Base-by-base conservation (phyloP, 2,329 filamentous ascomycete genomes). In the Cadophora luteo-olivacea region DNA sequence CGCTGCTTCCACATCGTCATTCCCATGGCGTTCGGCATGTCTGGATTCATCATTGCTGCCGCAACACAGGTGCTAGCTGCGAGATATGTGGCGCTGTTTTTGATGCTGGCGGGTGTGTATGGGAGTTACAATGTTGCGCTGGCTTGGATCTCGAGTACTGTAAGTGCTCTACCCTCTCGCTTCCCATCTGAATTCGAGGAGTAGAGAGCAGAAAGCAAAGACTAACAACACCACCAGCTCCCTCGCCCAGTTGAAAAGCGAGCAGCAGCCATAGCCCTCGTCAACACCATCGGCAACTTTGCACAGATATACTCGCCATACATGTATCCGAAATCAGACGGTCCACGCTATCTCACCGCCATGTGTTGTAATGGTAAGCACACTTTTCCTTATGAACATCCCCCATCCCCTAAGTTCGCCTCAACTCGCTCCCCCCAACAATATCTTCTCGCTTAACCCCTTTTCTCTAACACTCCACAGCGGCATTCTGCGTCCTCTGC, bases 221-320 rank as follows among this genome's bases (percentile, higher is more conserved):
- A n/a, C 8, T 60, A 41, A 60, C n/a, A 24, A 9, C 11, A 29
- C 16, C 48, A 60, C 52, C 5, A 60, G 19, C 58, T 75, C 7
- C 68, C 67, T 3, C 55, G 70, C 22, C 72, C 73, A 11, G 52
- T 70, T 3, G 70, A 70, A n/a, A 75, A 74, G 51, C 65, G 73
- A 11, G 72, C 73, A 11, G 70, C 68, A 7, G 68, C 72, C 8
- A 69, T 72, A n/a, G 74, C 70, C 22, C 48, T 75, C n/a, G 69
- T 72, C 6, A 75, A 75, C 57, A 66, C 67, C 2, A 57, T 74
- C 16, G 69, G 69, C 0, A 73, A 74, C 22, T 66, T 71, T 14
- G 70, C 71, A 2, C 65, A 71, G 29, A 93, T 94, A 72, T 93
- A 90, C 75, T 87, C 87, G 0, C 84, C 82, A 58, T 91, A 91